phyloP scores from a whole-genome alignment of 2,329 filamentous ascomycete species.

The Verticillium dahliae region DNA sequence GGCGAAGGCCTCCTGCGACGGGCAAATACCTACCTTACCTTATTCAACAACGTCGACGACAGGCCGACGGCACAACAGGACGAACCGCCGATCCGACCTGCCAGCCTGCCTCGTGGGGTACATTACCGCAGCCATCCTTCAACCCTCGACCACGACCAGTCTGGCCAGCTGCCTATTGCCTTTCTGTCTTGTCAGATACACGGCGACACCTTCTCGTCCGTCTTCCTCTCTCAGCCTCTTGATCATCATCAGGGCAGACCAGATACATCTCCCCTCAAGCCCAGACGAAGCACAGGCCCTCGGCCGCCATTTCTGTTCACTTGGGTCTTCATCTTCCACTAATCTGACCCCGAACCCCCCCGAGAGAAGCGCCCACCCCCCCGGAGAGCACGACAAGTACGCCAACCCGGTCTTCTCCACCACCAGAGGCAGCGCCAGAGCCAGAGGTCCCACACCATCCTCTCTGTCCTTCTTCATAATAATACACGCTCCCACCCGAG shows the following conservation, averaged over 20 bases:
- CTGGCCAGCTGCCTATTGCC: background rate
- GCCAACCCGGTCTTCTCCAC: background rate
- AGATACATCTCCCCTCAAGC: background rate
- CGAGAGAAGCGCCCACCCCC: background rate
- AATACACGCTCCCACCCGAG: background rate
- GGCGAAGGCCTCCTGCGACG: background rate
- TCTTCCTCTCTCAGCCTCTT: background rate
- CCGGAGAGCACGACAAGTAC: background rate
- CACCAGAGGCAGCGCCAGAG: background rate
- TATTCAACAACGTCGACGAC: background rate
- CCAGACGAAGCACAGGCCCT: background rate
- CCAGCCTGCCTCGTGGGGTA: background rate
- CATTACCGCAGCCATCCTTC: background rate
- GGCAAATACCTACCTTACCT: background rate
- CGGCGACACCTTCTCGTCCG: background rate
- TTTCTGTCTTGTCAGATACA: background rate
- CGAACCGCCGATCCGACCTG: background rate
- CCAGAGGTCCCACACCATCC: conserved; percentile 6
- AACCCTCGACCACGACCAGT: background rate
- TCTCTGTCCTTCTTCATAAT: background rate
- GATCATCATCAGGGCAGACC: background rate
- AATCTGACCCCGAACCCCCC: background rate
- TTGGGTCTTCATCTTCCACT: background rate
- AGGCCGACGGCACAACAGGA: background rate
- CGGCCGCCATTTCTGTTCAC: background rate